Evolutionary conservation across 2,329 filamentous ascomycete genomes (phyloP).

Genomic region (Pseudogymnoascus sp.): DNA sequence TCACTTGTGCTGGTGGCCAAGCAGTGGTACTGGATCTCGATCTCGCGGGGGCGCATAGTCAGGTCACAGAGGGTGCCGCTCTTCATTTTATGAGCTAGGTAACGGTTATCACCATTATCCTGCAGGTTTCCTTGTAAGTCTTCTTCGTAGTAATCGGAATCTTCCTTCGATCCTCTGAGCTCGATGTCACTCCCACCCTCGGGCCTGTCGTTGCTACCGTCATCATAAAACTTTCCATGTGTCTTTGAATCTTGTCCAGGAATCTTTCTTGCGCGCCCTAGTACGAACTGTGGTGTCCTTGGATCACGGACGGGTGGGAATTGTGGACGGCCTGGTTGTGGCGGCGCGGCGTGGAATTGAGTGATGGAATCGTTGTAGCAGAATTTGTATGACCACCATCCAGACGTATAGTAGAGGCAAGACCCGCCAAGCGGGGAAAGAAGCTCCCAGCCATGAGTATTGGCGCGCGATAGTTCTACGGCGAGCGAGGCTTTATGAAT

Average conservation of each 20-base stretch:
- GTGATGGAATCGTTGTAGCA: conserved; percentile 61
- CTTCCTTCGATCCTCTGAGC: conserved; percentile 17
- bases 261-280: conserved; percentile 46
- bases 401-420: conserved; percentile 63
- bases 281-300: conserved; percentile 51
- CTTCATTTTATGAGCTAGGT: conserved; percentile 59
- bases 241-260: conserved; percentile 19
- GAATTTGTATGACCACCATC: conserved; percentile 72
- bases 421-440: conserved; percentile 58
- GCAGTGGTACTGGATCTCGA: conserved; percentile 57
- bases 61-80: conserved; percentile 63
- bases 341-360: conserved; percentile 63
- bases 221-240: conserved; percentile 15
- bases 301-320: conserved; percentile 61
- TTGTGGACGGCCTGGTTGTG: conserved; percentile 49
- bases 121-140: conserved; percentile 41
- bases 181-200: conserved; percentile 17
- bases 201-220: conserved; percentile 24
- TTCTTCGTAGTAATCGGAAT: conserved; percentile 13
- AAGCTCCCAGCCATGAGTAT: conserved; percentile 59
- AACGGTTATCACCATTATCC: conserved; percentile 57
- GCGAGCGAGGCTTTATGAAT: conserved; percentile 50
- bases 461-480: conserved; percentile 59
- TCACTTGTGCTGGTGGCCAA: conserved; percentile 52
- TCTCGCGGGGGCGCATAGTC: conserved; percentile 57